Percentiles rank a stretch among this genome's conserved stretches.
Evolutionary conservation across 345 rosid species (phyloP).

Genomic region (Pugionium cornutum): DNA sequence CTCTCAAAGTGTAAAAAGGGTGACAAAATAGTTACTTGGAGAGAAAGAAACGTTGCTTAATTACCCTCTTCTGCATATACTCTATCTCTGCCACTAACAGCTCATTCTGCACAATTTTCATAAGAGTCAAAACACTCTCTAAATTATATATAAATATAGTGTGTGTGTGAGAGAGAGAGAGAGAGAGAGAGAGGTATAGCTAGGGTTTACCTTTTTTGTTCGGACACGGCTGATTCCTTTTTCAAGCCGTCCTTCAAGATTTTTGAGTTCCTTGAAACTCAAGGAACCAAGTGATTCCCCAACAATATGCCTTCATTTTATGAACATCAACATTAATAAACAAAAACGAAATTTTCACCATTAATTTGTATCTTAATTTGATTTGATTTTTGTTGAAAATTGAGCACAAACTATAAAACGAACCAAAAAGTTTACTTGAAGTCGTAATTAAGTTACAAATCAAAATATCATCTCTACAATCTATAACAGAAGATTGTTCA

Average conservation of each 20-base stretch:
- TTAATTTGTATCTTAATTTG: no score
- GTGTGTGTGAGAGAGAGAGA: not conserved
- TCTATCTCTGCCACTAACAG: constrained; percentile 74
- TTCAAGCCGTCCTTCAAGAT: constrained; percentile 74
- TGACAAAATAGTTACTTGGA: not conserved
- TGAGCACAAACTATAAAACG: no score
- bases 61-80: constrained; percentile 89
- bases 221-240: constrained; percentile 84
- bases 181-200: not conserved
- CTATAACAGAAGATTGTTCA: constrained; percentile 19
- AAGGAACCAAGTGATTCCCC: constrained; percentile 79
- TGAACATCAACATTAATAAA: constrained; percentile 7
- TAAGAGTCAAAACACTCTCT: constrained; percentile 21
- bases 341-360: not conserved
- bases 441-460: no score
- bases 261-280: constrained; percentile 74
- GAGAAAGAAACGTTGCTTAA: constrained; percentile 22
- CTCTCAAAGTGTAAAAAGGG: no score
- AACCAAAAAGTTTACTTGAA: no score
- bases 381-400: no score
- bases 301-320: constrained; percentile 50
- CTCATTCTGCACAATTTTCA: constrained; percentile 57
- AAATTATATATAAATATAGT: not conserved
- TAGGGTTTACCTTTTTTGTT: constrained; percentile 66
- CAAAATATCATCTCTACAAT: not conserved